Conservation (phyloP, 148 eudicot genomes). For the Rhododendron molle region DNA sequence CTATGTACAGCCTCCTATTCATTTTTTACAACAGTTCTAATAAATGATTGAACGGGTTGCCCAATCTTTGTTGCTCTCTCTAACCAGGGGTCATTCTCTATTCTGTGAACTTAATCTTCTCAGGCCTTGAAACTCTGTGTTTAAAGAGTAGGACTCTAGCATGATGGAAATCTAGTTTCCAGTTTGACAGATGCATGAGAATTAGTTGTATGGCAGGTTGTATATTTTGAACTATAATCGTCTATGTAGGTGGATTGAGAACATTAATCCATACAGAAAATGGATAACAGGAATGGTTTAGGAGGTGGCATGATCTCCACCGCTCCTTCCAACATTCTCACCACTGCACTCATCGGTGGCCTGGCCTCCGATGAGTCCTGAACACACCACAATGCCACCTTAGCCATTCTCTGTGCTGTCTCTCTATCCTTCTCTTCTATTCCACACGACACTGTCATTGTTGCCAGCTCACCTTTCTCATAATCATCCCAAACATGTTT, state of each 20-base stretch:
- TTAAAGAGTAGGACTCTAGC: too few species aligned
- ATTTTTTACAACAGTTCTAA: neutral
- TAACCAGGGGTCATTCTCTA: neutral
- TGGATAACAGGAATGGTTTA: neutral
- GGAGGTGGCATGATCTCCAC: slow-evolving; percentile 2
- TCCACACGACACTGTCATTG: neutral
- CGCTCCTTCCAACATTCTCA: slow-evolving; percentile 6
- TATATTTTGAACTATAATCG: neutral
- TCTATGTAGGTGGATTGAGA: neutral
- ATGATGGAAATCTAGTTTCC: too few species aligned
- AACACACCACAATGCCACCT: slow-evolving; percentile 3
- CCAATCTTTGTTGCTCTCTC: neutral
- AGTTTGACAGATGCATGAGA: neutral
- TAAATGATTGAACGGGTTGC: neutral
- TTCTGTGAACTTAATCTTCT: too few species aligned
- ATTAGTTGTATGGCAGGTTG: too few species aligned
- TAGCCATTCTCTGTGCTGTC: slow-evolving; percentile 2
- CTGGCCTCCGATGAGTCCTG: neutral
- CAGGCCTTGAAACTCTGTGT: too few species aligned
- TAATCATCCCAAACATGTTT: slow-evolving; percentile 4
- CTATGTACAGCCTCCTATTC: neutral
- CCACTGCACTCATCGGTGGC: slow-evolving; percentile 4
- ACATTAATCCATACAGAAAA: neutral
- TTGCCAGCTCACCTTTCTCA: neutral
- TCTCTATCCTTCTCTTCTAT: neutral